Conservation (phyloP, 345 rosid genomes). For the Clarkia xantiana region DNA sequence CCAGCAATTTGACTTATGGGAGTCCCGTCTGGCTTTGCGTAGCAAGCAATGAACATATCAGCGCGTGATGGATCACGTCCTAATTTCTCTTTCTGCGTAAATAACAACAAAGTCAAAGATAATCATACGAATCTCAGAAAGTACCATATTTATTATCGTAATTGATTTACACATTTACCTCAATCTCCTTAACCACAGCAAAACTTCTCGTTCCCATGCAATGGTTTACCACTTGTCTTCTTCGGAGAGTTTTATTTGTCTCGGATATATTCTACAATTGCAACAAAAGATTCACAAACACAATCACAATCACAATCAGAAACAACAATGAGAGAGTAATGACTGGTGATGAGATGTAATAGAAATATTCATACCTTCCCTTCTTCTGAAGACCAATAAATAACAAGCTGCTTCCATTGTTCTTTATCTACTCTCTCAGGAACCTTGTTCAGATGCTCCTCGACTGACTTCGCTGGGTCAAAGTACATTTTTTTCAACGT, state of each 20-base stretch:
- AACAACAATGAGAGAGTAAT: not conserved
- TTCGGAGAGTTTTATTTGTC: conserved; percentile 1
- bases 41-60: conserved; percentile 6
- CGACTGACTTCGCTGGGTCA: not conserved
- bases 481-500: not conserved
- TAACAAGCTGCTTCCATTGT: conserved; percentile 5
- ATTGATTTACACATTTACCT: not conserved
- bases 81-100: conserved; percentile 3
- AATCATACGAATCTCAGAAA: not conserved
- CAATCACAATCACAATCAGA: no score
- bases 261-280: not conserved
- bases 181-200: conserved; percentile 3
- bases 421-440: conserved; percentile 5
- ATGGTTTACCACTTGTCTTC: not conserved
- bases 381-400: conserved; percentile 1
- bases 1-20: conserved; percentile 4
- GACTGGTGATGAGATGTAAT: not conserved
- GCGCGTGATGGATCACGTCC: conserved; percentile 7
- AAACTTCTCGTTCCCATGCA: conserved; percentile 5
- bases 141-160: not conserved
- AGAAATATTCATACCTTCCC: not conserved
- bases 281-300: not conserved
- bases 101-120: not conserved
- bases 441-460: conserved; percentile 1
- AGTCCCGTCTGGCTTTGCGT: conserved; percentile 3